Conservation (phyloP, 2,329 filamentous ascomycete genomes). For the Botryotinia globosa region DNA sequence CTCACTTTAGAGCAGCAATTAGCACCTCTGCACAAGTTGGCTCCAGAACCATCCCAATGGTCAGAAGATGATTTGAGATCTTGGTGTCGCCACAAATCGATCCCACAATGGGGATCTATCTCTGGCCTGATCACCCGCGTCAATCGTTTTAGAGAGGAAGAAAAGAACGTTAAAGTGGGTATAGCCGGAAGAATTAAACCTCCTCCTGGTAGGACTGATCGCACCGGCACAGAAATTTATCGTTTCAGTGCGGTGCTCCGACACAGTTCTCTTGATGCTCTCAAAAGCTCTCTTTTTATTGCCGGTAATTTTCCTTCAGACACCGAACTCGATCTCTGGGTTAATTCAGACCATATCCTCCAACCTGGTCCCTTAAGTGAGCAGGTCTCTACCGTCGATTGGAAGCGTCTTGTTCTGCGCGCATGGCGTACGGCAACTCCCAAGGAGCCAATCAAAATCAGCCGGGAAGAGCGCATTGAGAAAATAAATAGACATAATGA, state of each 20-base stretch:
- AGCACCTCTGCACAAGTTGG: not conserved
- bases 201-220: constrained; percentile 2
- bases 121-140: constrained; percentile 5
- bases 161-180: not conserved
- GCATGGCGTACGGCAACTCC: constrained; percentile 3
- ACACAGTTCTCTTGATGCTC: constrained; percentile 17
- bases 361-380: not conserved
- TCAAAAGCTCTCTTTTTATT: constrained; percentile 23
- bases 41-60: constrained; percentile 15
- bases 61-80: constrained; percentile 15
- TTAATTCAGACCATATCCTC: constrained; percentile 11
- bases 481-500: not conserved
- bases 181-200: not conserved
- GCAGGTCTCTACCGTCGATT: not conserved
- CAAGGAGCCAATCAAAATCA: not conserved
- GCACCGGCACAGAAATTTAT: constrained; percentile 22
- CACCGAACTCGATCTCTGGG: constrained; percentile 21
- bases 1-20: not conserved
- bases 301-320: constrained; percentile 23
- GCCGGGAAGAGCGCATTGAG: constrained; percentile 2
- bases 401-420: constrained; percentile 12
- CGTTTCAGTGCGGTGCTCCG: constrained; percentile 17
- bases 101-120: constrained; percentile 16
- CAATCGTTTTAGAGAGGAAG: constrained; percentile 13
- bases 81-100: constrained; percentile 8